phyloP scores from a whole-genome alignment of 371 early-diverging fungal genomes.

The Coemansia sp. region DNA sequence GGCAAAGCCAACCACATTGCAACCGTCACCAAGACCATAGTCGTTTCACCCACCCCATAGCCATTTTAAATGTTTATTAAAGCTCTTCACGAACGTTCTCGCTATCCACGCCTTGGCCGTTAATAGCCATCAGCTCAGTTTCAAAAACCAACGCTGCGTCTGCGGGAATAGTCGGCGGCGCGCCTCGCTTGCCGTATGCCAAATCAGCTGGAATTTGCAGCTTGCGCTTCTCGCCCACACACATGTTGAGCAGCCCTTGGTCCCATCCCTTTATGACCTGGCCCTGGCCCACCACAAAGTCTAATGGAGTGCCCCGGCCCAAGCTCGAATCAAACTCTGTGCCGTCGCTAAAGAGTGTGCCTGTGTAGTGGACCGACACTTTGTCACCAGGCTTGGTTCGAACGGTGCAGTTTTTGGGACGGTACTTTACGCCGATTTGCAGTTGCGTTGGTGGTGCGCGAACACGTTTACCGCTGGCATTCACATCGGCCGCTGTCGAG shows the following conservation, averaged over 20 bases:
- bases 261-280: constrained; percentile 86
- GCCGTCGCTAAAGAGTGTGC: constrained; percentile 67
- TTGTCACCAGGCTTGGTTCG: constrained; percentile 63
- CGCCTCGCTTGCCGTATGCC: constrained; percentile 68
- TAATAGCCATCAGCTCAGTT: constrained; percentile 74
- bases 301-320: constrained; percentile 76
- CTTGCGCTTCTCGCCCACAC: constrained; percentile 66
- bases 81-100: constrained; percentile 22
- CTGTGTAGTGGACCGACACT: constrained; percentile 76
- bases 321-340: constrained; percentile 80
- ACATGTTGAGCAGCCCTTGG: constrained; percentile 79
- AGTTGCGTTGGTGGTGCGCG: constrained; percentile 54
- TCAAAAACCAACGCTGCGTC: constrained; percentile 79
- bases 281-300: constrained; percentile 78
- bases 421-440: constrained; percentile 60
- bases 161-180: constrained; percentile 70
- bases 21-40: constrained; percentile 1
- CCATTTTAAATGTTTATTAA: constrained; percentile 4
- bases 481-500: neutral
- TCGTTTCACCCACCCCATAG: neutral
- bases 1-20: neutral
- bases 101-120: constrained; percentile 16
- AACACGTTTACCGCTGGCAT: neutral
- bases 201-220: constrained; percentile 69
- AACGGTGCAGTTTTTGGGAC: constrained; percentile 56